These are phyloP conservation scores for Benincasa hispida DNA, from an alignment of 306 rosid species.

Conservation along the genomic window DNA sequence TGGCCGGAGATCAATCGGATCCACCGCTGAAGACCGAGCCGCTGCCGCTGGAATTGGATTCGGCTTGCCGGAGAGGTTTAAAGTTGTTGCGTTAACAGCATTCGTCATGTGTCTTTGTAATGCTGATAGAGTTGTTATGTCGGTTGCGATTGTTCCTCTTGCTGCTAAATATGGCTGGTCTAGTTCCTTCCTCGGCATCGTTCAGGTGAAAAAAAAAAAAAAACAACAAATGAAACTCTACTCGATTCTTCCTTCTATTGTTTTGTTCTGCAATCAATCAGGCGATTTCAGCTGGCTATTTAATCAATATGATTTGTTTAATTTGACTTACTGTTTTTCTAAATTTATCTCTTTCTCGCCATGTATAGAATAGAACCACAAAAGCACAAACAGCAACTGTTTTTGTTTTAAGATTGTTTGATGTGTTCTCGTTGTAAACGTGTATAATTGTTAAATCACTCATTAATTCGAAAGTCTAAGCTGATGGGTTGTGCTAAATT, in stretches of 20 bases:
- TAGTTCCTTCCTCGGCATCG: slow-evolving; percentile 72
- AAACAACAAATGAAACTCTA: not conserved
- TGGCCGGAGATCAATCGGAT: not conserved
- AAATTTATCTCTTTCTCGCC: not conserved
- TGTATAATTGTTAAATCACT: not conserved
- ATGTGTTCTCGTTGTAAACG: not conserved
- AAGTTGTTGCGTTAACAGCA: slow-evolving; percentile 63
- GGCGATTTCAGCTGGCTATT: not conserved
- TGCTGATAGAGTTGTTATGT: slow-evolving; percentile 95
- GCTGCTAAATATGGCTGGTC: slow-evolving; percentile 78
- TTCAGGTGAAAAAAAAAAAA: slow-evolving; percentile 45
- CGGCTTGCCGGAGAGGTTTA: slow-evolving; percentile 53
- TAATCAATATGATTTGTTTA: not conserved
- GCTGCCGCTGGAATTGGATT: not conserved
- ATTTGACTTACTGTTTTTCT: not conserved
- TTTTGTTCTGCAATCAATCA: not conserved
- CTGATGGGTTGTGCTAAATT: too few species aligned
- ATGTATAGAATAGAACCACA: not conserved
- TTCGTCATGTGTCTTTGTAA: slow-evolving; percentile 83
- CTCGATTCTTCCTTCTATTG: not conserved
- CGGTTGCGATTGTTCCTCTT: slow-evolving; percentile 79
- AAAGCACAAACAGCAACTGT: not conserved
- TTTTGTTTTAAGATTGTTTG: not conserved
- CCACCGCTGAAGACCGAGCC: not conserved
- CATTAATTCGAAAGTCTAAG: too few species aligned